Evolutionary conservation across 768 basidiomycete genomes (phyloP).

Genomic region (Agaricus bisporus): DNA sequence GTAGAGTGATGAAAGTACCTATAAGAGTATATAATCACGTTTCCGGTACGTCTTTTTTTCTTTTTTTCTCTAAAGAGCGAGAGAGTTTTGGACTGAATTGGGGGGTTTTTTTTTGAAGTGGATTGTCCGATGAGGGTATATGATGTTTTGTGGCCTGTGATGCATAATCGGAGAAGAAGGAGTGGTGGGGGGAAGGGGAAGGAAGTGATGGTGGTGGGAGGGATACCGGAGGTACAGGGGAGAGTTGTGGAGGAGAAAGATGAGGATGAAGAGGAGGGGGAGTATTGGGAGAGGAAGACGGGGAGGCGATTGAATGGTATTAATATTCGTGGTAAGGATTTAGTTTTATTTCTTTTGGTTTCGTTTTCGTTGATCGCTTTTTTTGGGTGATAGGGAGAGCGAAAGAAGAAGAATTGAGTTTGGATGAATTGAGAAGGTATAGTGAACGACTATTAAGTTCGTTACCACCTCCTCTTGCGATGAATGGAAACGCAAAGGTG

Average conservation of each 20-base stretch:
- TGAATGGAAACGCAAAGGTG: background rate
- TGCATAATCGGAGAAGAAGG: slow-evolving; percentile 21
- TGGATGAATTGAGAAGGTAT: slow-evolving; percentile 47
- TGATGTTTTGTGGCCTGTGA: slow-evolving; percentile 78
- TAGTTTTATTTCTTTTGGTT: too few species aligned
- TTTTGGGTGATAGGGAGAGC: too few species aligned
- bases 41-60: slow-evolving; percentile 42
- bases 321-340: too few species aligned
- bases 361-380: too few species aligned
- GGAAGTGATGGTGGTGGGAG: background rate
- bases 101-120: slow-evolving; percentile 29
- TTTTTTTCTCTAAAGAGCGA: too few species aligned
- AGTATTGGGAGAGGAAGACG: too few species aligned
- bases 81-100: too few species aligned
- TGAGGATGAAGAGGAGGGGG: slow-evolving; percentile 13
- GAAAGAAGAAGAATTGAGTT: too few species aligned
- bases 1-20: slow-evolving; percentile 85
- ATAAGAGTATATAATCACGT: slow-evolving; percentile 89
- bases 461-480: slow-evolving; percentile 24
- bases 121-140: slow-evolving; percentile 58
- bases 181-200: slow-evolving; percentile 16
- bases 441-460: slow-evolving; percentile 44
- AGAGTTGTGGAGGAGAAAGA: slow-evolving; percentile 30
- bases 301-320: too few species aligned
- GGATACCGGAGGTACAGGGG: slow-evolving; percentile 28